phyloP scores from a whole-genome alignment of 2,329 filamentous ascomycete genomes.

The Beauveria rudraprayagi region DNA sequence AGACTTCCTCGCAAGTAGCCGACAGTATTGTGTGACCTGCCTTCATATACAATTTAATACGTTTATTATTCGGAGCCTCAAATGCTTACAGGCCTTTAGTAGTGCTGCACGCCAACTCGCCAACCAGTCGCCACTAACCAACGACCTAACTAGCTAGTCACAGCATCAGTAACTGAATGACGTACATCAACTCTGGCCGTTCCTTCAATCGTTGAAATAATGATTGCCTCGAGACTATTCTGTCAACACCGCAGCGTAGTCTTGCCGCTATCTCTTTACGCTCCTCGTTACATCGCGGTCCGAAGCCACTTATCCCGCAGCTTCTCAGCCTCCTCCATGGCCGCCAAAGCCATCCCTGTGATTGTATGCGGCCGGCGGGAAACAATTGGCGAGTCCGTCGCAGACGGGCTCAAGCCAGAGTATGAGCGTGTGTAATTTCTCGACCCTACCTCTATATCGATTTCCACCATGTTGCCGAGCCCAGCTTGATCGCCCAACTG shows the following conservation, averaged over 20 bases:
- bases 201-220: background rate
- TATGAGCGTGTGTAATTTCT: constrained; percentile 4
- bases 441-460: background rate
- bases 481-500: background rate
- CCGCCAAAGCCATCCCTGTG: constrained; percentile 1
- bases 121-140: background rate
- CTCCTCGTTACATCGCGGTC: background rate
- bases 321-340: background rate
- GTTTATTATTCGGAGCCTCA: background rate
- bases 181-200: background rate
- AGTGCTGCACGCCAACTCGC: background rate
- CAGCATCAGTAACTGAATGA: background rate
- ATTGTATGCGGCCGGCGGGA: constrained; percentile 10
- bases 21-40: background rate
- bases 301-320: background rate
- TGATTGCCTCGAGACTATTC: background rate
- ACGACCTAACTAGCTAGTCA: background rate
- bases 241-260: background rate
- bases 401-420: background rate
- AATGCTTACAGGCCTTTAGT: too few relatives aligned
- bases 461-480: too few relatives aligned
- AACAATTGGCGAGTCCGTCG: constrained; percentile 6
- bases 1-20: constrained; percentile 28
- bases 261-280: background rate
- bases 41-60: background rate